Base-by-base conservation (phyloP, 495 filamentous ascomycete genomes). In the Xylaria telfairii region DNA sequence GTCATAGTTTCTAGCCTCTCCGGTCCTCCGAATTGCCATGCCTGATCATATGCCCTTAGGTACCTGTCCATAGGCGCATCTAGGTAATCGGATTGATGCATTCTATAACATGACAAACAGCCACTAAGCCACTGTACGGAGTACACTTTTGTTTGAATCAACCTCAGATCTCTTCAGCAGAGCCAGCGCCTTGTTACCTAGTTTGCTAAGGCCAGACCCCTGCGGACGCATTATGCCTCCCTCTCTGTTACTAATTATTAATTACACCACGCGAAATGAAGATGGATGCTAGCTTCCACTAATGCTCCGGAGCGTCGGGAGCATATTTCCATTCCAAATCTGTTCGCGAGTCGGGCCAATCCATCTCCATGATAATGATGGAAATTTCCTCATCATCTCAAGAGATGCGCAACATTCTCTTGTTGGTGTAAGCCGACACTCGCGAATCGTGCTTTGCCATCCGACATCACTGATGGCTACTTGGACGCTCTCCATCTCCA, bases 311-410 rank as follows among this genome's bases (percentile, higher is more conserved):
- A 44, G 34, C 12, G 21, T 28, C 59, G 59, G 59, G 37, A 62
- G 26, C 21, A 24, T 24, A 19, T 49, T 51, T 51, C 47, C 64
- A 66, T 66, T 66, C 64, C 64, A 66, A 66, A 66, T 66, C 34
- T 41, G 21, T 32, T 21, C 17, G 17, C 4, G 39, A 41, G 32
- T 41, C 44, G 51, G 24, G 24, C 24, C 62, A 19, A 24, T 3
- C 41, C 19, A 26, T 46, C 41, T 42, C n/a, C 12, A 44, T 37
- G 28, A 51, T 10, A 7, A n/a, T 42, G 32, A 32, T 46, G 30
- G 44, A 15, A 65, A 51, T 65, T 37, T 65, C 44, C 41, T 62
- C 44, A 37, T n/a, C 13, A 49, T 51, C 62, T 8, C 8, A 46
- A 65, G 9, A 65, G 62, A 34, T 4, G 19, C 32, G 26, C 34